Conservation (phyloP, 257 asterid genomes). For the Capsicum chinense region DNA sequence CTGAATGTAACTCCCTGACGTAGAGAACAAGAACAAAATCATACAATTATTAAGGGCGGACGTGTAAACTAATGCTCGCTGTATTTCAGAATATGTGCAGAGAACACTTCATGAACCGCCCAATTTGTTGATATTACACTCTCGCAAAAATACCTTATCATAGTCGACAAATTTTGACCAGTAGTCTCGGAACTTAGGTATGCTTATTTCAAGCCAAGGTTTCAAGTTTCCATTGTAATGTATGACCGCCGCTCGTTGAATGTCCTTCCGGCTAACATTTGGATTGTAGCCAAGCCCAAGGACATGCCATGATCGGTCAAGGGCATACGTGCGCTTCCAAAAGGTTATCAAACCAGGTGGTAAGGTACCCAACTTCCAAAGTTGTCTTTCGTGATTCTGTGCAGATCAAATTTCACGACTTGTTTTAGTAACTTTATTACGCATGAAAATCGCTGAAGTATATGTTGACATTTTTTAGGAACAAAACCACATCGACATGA, state of each 20-base stretch:
- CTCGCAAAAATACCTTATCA: slow-evolving; percentile 71
- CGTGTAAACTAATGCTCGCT: slow-evolving; percentile 20
- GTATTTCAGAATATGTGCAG: slow-evolving; percentile 26
- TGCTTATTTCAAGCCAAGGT: slow-evolving; percentile 94
- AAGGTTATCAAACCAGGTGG: slow-evolving; percentile 96
- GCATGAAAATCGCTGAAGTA: not conserved
- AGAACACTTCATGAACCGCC: slow-evolving; percentile 21
- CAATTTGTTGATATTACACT: slow-evolving; percentile 82
- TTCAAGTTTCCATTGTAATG: slow-evolving; percentile 92
- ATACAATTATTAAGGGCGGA: slow-evolving; percentile 17
- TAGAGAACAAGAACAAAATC: slow-evolving; percentile 18
- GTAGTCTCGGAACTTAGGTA: slow-evolving; percentile 73
- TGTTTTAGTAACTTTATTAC: not conserved
- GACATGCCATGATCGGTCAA: slow-evolving; percentile 87
- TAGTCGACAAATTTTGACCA: slow-evolving; percentile 78
- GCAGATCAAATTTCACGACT: slow-evolving; percentile 22
- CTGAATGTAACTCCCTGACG: slow-evolving; percentile 24
- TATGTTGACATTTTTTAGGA: not conserved
- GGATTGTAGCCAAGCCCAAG: slow-evolving; percentile 94
- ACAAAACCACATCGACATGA: not conserved
- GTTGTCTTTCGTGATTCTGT: slow-evolving; percentile 81
- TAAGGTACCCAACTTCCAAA: slow-evolving; percentile 92
- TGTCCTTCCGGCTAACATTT: slow-evolving; percentile 64
- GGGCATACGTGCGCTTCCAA: slow-evolving; percentile 74
- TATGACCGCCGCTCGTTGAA: slow-evolving; percentile 80